A percentile compares a stretch with the other conserved stretches of the same genome.
Evolutionary conservation across 2,329 filamentous ascomycete species (phyloP).

Genomic region (Hansfordia pulvinata): DNA sequence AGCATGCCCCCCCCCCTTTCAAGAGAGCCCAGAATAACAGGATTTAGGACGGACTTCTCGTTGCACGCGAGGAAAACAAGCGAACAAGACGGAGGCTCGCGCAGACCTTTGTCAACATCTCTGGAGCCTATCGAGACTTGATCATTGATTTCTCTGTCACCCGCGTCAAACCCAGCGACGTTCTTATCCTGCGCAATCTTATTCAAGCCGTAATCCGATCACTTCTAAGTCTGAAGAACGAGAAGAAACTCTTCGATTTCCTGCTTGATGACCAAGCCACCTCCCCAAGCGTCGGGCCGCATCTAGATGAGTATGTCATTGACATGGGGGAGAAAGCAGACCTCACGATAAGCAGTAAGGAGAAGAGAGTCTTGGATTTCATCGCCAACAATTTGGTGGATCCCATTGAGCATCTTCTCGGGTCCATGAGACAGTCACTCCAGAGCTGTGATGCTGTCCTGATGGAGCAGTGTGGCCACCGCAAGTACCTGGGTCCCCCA

Average conservation of each 20-base stretch:
- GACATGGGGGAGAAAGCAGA: conserved; percentile 16
- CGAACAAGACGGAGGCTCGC: conserved; percentile 28
- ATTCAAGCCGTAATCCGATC: conserved; percentile 41
- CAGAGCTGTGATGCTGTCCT: conserved; percentile 34
- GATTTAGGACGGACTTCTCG: conserved; percentile 19
- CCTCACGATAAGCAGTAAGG: conserved; percentile 9
- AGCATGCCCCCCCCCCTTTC: too few species aligned
- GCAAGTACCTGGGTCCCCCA: conserved; percentile 30
- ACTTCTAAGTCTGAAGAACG: conserved; percentile 35
- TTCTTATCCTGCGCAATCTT: conserved; percentile 34
- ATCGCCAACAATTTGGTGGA: conserved; percentile 22
- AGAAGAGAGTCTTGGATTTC: conserved; percentile 9
- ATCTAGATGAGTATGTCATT: conserved; percentile 17
- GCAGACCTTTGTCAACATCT: conserved; percentile 39
- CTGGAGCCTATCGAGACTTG: conserved; percentile 40
- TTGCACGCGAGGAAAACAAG: conserved; percentile 20
- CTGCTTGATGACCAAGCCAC: conserved; percentile 10
- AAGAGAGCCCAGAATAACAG: too few species aligned
- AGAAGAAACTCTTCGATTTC: conserved; percentile 29
- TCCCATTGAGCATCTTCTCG: conserved; percentile 31
- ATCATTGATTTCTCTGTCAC: conserved; percentile 42
- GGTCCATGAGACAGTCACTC: conserved; percentile 29
- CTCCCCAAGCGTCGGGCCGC: conserved; percentile 2
- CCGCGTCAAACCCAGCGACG: conserved; percentile 33
- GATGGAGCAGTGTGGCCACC: conserved; percentile 38